Evolutionary conservation across 2,329 filamentous ascomycete genomes (phyloP).

Genomic region (Emmonsiellopsis sp.): DNA sequence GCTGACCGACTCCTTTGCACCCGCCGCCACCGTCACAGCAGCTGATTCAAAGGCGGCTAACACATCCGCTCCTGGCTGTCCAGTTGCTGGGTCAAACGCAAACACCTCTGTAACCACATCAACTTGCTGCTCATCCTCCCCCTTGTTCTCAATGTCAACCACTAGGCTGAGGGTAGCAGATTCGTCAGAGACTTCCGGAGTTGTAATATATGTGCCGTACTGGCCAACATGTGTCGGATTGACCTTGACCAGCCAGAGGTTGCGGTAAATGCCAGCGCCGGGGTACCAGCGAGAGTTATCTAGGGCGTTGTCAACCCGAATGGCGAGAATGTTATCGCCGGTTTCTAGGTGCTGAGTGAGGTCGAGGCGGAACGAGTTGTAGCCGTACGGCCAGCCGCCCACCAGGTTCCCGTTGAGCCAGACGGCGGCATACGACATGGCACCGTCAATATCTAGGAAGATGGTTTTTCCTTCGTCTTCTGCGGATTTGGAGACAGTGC

Average conservation of each 20-base stretch:
- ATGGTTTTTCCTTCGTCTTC: slow-evolving; percentile 30
- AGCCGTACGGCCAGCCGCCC: slow-evolving; percentile 45
- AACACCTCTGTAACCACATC: slow-evolving; percentile 35
- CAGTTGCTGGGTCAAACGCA: slow-evolving; percentile 25
- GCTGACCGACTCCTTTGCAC: slow-evolving; percentile 24
- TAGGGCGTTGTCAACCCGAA: slow-evolving; percentile 42
- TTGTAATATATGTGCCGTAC: slow-evolving; percentile 41
- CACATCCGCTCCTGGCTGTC: slow-evolving; percentile 16
- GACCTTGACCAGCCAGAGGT: slow-evolving; percentile 45
- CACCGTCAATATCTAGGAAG: slow-evolving; percentile 42
- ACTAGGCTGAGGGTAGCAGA: slow-evolving; percentile 37
- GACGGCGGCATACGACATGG: slow-evolving; percentile 43
- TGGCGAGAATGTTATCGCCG: slow-evolving; percentile 37
- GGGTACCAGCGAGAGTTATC: slow-evolving; percentile 47
- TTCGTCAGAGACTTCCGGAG: slow-evolving; percentile 34
- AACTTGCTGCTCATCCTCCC: slow-evolving; percentile 21
- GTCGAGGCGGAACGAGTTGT: slow-evolving; percentile 43
- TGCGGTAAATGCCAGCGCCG: slow-evolving; percentile 45
- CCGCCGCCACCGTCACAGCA: slow-evolving; percentile 26
- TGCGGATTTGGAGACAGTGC: slow-evolving; percentile 23
- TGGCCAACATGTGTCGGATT: slow-evolving; percentile 39
- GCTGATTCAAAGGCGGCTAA: slow-evolving; percentile 14
- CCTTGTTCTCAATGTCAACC: slow-evolving; percentile 40
- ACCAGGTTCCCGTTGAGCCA: slow-evolving; percentile 44
- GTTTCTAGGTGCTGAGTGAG: slow-evolving; percentile 35